Evolutionary conservation across 768 basidiomycete species (phyloP).

Genomic region (Hygrocybe punicea): DNA sequence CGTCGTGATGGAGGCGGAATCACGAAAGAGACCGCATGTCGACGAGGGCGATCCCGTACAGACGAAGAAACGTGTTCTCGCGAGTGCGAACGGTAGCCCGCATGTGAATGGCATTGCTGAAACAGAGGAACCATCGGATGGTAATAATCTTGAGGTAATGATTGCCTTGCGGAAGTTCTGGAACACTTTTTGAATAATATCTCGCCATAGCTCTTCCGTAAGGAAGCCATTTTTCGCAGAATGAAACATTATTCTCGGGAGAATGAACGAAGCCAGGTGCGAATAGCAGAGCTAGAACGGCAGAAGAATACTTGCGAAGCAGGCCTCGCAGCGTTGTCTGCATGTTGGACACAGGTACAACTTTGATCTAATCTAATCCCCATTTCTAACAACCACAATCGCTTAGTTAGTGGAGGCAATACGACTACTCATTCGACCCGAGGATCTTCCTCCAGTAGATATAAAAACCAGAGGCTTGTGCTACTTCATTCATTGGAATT

Average conservation of each 20-base stretch:
- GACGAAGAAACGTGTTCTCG: conserved; percentile 56
- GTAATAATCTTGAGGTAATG: conserved; percentile 64
- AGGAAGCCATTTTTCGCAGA: conserved; percentile 80
- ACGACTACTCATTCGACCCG: conserved; percentile 52
- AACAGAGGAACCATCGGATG: conserved; percentile 48
- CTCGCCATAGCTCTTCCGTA: conserved; percentile 64
- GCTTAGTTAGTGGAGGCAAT: conserved; percentile 64
- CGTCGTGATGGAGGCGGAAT: conserved; percentile 40
- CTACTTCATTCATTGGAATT: conserved; percentile 2
- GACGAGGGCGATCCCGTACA: conserved; percentile 49
- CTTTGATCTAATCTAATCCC: conserved; percentile 4
- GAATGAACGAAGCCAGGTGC: conserved; percentile 58
- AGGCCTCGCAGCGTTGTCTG: conserved; percentile 67
- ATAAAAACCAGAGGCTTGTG: conserved; percentile 43
- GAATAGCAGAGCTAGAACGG: conserved; percentile 62
- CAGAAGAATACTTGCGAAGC: conserved; percentile 66
- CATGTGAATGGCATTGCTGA: conserved; percentile 49
- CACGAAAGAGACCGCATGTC: conserved; percentile 55
- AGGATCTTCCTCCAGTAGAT: conserved; percentile 44
- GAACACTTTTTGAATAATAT: conserved; percentile 11
- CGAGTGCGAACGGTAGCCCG: conserved; percentile 50
- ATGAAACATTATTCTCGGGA: conserved; percentile 82
- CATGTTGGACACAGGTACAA: conserved; percentile 75
- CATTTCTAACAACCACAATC: conserved; percentile 7
- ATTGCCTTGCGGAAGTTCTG: conserved; percentile 12